Base-by-base conservation (phyloP, 2,329 filamentous ascomycete genomes). In the Cryphonectria radicalis region DNA sequence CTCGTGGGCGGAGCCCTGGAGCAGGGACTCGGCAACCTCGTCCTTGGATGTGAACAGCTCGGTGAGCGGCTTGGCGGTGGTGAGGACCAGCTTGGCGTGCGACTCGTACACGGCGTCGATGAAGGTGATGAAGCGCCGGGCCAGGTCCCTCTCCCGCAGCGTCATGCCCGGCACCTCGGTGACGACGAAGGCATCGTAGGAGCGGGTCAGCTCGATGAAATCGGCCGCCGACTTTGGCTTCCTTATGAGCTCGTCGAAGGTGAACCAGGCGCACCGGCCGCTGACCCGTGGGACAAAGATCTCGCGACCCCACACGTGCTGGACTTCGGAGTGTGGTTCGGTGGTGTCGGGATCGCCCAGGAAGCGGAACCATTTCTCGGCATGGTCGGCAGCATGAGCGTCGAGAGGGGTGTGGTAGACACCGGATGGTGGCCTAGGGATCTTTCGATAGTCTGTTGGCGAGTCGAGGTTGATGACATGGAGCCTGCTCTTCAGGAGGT, bases 361-460 rank as follows among this genome's bases (percentile, higher is more conserved):
- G 83, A 97, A 98, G 70, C 90, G 89, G 83, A 98, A 98, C 96
- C 96, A 99, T 80, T 95, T 95, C 76, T 97, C 90, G 22, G 94
- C 93, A 79, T 99, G 96, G 0, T 89, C 89, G 14, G 87, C 81
- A 4, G 96, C 95, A 67, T 92, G 90, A 11, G 86, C 86, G 80
- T 95, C 94, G 2, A 98, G 89, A 0, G 94, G 93, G 71, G 94
- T 91, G 83, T 98, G 93, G 81, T 98, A 99, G 25, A 99, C 96
- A 53, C 93, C 95, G 0, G 94, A 97, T 0, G 95, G 92, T 2
- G 96, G 96, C 0, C 96, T 90, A 1, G 95, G 94, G 70, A 99
- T 97, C 82, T 98, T 98, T 77, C 96, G 93, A 84, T 99, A 99
- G 82, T 99, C 96, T 53, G 95, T 99, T 5, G 92, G 91, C 2